phyloP scores from a whole-genome alignment of 192 early-diverging fungal genomes.

The Backusella parvicylindrica region DNA sequence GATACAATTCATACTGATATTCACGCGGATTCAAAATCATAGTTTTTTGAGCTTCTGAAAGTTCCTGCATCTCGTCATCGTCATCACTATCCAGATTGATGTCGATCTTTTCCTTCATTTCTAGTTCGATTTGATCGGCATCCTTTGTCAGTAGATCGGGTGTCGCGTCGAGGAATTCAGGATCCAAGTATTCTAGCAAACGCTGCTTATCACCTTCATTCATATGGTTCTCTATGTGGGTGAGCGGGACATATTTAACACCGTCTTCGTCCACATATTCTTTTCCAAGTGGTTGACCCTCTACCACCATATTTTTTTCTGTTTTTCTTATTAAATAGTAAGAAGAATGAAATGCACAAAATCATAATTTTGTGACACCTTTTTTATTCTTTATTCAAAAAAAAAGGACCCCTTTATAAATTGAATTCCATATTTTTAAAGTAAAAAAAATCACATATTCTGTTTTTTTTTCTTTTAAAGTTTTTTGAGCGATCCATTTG shows the following conservation, averaged over 20 bases:
- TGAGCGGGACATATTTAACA: neutral
- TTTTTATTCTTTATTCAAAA: neutral
- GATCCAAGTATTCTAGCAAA: constrained; percentile 13
- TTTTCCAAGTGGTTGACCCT: neutral
- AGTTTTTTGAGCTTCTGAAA: neutral
- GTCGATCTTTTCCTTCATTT: constrained; percentile 12
- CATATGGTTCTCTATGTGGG: constrained; percentile 11
- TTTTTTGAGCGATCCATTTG: neutral
- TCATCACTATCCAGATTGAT: constrained; percentile 15
- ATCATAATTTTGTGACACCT: neutral
- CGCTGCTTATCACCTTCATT: constrained; percentile 5
- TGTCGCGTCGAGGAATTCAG: constrained; percentile 9
- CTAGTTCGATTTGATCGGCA: neutral
- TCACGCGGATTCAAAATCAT: constrained; percentile 51
- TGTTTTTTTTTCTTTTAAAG: neutral
- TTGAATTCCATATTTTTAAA: too few species aligned
- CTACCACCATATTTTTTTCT: neutral
- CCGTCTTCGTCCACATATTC: constrained; percentile 4
- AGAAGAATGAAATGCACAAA: neutral
- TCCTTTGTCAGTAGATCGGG: neutral
- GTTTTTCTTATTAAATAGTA: neutral
- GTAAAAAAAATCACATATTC: too few species aligned
- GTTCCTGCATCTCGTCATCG: neutral
- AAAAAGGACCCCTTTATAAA: too few species aligned
- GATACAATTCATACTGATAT: constrained; percentile 80